These are phyloP conservation scores for Neurospora intermedia DNA, from an alignment of 495 filamentous ascomycete genomes.

Conservation along the genomic window DNA sequence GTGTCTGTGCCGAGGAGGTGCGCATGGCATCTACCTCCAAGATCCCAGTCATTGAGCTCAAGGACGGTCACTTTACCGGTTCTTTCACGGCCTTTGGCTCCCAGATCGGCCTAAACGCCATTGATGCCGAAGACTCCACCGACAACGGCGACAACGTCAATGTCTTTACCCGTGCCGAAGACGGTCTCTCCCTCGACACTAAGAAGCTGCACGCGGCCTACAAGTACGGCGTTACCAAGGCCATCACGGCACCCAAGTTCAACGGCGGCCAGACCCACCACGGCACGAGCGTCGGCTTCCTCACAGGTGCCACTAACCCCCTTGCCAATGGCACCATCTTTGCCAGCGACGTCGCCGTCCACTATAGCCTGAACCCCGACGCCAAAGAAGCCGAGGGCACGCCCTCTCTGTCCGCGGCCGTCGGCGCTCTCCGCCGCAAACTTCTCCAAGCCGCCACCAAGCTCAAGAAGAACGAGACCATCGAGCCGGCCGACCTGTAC, in stretches of 20 bases:
- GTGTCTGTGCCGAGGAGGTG: conserved; percentile 29
- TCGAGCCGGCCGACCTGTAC: conserved; percentile 18
- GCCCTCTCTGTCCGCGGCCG: conserved; percentile 27
- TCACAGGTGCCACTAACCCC: conserved; percentile 24
- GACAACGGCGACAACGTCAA: conserved; percentile 30
- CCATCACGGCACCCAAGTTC: conserved; percentile 34
- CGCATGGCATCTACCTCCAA: conserved; percentile 17
- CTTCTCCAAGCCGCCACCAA: conserved; percentile 28
- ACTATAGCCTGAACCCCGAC: conserved; percentile 30
- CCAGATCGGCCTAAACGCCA: conserved; percentile 45
- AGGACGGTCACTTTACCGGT: conserved; percentile 45
- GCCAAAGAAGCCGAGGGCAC: conserved; percentile 24
- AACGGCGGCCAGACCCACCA: conserved; percentile 24
- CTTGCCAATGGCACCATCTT: conserved; percentile 29
- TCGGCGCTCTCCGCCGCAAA: conserved; percentile 29
- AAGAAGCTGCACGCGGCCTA: conserved; percentile 33
- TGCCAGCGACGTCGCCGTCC: conserved; percentile 29
- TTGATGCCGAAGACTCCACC: conserved; percentile 40
- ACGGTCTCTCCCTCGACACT: conserved; percentile 33
- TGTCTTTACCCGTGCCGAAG: conserved; percentile 34
- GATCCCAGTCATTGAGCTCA: conserved; percentile 31
- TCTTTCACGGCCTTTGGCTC: conserved; percentile 45
- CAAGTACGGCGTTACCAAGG: conserved; percentile 36
- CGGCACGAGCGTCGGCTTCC: conserved; percentile 37
- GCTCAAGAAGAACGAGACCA: conserved; percentile 12